Evolutionary conservation across 768 basidiomycete genomes (phyloP).

Genomic region (Gelatoporia subvermispora): DNA sequence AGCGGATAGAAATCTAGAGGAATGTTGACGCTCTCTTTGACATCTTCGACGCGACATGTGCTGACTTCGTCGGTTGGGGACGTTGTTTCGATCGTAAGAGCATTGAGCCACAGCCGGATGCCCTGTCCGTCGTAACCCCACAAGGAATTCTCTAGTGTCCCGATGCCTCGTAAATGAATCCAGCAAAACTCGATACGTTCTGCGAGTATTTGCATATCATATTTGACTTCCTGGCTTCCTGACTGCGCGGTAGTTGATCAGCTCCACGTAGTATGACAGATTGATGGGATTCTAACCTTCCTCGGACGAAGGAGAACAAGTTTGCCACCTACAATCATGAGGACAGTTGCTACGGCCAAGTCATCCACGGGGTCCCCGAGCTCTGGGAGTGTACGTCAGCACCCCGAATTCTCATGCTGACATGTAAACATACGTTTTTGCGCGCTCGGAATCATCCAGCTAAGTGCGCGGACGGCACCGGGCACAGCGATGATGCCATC

Average conservation of each 20-base stretch:
- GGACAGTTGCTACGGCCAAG: conserved; percentile 86
- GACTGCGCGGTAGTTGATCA: conserved; percentile 47
- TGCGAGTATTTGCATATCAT: conserved; percentile 95
- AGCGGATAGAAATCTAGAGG: conserved; percentile 92
- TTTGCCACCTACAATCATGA: conserved; percentile 93
- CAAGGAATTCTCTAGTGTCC: conserved; percentile 90
- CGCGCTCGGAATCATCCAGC: conserved; percentile 93
- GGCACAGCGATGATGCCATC: conserved; percentile 84
- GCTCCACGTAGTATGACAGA: background rate
- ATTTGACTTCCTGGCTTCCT: conserved; percentile 84
- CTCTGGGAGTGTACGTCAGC: conserved; percentile 40
- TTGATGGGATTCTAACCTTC: conserved; percentile 46
- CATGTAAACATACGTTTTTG: conserved; percentile 73
- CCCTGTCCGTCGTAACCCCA: conserved; percentile 94
- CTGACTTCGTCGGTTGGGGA: conserved; percentile 33
- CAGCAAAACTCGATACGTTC: conserved; percentile 98
- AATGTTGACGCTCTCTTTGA: conserved; percentile 92
- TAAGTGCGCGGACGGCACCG: conserved; percentile 79
- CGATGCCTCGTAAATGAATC: conserved; percentile 94
- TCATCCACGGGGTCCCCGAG: conserved; percentile 93
- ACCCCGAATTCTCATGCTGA: background rate
- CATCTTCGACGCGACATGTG: conserved; percentile 29
- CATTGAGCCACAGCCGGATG: conserved; percentile 94
- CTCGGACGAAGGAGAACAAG: conserved; percentile 85
- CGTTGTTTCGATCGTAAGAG: conserved; percentile 76